These are phyloP conservation scores for Leishmania guyanensis DNA, from an alignment of 208 protist genomes.

Conservation along the genomic window DNA sequence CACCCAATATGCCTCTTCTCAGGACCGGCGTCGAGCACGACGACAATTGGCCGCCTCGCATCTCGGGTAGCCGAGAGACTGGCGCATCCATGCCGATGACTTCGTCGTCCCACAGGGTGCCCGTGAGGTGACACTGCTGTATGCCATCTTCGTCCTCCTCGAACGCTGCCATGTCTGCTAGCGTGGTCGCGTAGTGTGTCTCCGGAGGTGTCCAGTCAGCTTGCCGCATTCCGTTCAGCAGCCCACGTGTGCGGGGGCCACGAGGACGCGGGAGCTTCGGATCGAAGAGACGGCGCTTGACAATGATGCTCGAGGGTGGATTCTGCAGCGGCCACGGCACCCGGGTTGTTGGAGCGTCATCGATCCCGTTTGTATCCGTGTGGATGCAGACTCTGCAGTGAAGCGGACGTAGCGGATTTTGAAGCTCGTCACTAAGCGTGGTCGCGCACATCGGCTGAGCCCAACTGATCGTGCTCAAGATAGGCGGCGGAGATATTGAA, in stretches of 20 bases:
- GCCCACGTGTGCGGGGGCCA: constrained; percentile 7
- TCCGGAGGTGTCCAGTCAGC: constrained; percentile 35
- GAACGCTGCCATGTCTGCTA: constrained; percentile 16
- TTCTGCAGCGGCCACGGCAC: constrained; percentile 10
- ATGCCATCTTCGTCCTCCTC: constrained; percentile 23
- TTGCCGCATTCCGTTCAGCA: constrained; percentile 24
- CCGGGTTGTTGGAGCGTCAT: background rate
- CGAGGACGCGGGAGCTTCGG: constrained; percentile 3
- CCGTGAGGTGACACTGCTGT: background rate
- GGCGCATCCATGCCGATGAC: background rate
- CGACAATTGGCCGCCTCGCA: background rate
- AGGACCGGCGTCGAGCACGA: background rate
- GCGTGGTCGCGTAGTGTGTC: constrained; percentile 36
- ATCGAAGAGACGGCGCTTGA: constrained; percentile 11
- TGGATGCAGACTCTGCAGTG: constrained; percentile 6
- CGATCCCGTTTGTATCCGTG: background rate
- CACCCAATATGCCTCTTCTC: background rate
- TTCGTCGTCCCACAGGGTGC: background rate
- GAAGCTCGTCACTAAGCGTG: background rate
- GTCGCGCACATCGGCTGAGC: background rate
- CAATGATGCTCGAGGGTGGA: constrained; percentile 6
- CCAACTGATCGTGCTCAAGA: constrained; percentile 1
- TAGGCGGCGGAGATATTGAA: constrained; percentile 3
- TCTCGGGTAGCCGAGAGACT: background rate
- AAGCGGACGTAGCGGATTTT: background rate